Evolutionary conservation across 441 rosid species (phyloP).

Genomic region (Raphanus hybrid): DNA sequence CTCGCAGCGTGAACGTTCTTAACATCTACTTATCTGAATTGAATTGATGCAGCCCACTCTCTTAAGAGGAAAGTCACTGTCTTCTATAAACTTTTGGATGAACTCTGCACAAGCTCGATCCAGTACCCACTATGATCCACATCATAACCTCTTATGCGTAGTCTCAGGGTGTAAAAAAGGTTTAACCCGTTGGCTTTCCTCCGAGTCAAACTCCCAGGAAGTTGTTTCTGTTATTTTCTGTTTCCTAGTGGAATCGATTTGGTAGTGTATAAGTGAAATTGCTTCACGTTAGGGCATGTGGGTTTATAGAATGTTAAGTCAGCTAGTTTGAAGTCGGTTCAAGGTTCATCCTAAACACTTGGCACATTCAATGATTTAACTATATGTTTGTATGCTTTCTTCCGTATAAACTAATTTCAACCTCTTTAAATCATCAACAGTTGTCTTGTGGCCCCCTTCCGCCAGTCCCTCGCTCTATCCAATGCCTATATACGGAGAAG

Average conservation of each 20-base stretch:
- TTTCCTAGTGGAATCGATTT: not conserved
- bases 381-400: not conserved
- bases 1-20: conserved; percentile 11
- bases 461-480: conserved; percentile 86
- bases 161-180: conserved; percentile 86
- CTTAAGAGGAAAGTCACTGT: conserved; percentile 57
- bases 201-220: not conserved
- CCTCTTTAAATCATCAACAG: conserved; percentile 49
- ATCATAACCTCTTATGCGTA: conserved; percentile 81
- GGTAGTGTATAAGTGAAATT: not conserved
- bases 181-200: conserved; percentile 35
- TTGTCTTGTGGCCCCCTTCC: conserved; percentile 84
- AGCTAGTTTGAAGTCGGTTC: conserved; percentile 24
- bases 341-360: conserved; percentile 15
- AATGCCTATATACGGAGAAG: conserved; percentile 90
- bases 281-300: not conserved
- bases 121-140: conserved; percentile 89
- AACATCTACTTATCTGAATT: conserved; percentile 30
- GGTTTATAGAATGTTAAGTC: conserved; percentile 13
- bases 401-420: not conserved
- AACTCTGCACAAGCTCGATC: conserved; percentile 77
- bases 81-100: conserved; percentile 94
- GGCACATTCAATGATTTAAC: not conserved
- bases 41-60: conserved; percentile 57
- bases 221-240: conserved; percentile 12